Evolutionary conservation across 305 asterid genomes (phyloP), one percentile per base, ranked within the genome.

Genomic region (Fraxinus velutina): DNA sequence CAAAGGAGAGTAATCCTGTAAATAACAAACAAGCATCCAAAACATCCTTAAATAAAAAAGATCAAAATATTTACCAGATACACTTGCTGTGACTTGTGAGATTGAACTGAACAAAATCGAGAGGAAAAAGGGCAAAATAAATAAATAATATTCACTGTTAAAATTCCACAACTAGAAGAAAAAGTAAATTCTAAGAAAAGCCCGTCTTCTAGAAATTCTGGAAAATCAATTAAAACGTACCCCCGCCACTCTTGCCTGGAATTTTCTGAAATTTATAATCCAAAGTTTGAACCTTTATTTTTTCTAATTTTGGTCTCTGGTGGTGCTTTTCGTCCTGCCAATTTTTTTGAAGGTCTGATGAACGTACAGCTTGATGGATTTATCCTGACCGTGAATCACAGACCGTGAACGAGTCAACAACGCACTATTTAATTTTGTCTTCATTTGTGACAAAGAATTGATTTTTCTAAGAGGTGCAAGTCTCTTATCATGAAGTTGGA

Each of bases 211-310:
- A 79, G 80, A 83, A 79, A 39, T 75, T 34, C 13, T 84, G 80
- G 85, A 85, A 85, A 80, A 52, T 68, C 79, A 75, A 52, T 55
- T 79, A 42, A 82, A 88, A 85, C 87, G 73, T 80, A 84, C 84
- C 83, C 15, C 82, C 68, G 2, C 79, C 64, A 73, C 73, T 22
- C 76, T 52, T 82, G 77, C 47, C 47, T 4, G 80, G 86, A 86
- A 88, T 29, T 85, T 86, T 87, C 89, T 77, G 52, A 73, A 80
- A 76, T 21, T 72, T 71, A 42, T 57, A 66, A 37, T 30, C 9
- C 17, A 70, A 75, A 3, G 12, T 50, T 52, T 75, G 24, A 10
- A 5, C 72, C 39, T 27, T 24, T 60, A 13, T 5, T 30, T 12
- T 29, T 70, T 15, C 75, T 68, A 13, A 13, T 7, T 10, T 68